Base-by-base conservation (phyloP, 2,329 filamentous ascomycete species). In the Cordyceps cicadae region DNA sequence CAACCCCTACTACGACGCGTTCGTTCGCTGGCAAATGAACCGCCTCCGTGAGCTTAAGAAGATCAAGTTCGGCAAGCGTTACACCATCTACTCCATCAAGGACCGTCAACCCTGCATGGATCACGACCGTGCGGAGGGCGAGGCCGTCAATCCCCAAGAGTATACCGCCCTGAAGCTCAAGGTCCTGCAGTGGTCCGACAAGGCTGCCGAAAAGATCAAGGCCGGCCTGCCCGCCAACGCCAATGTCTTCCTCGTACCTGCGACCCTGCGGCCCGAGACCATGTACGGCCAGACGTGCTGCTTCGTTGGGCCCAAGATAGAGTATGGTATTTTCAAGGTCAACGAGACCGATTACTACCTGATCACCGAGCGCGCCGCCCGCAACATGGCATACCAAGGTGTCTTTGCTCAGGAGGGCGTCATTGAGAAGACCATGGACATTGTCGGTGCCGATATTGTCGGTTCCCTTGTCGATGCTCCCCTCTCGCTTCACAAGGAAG, bases 231-330 rank as follows among this genome's bases (percentile, higher is more conserved):
- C 93, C 6, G 81, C 86, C 41, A 86, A 83, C 65, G 87, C 90
- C 51, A 88, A 88, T 63, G 87, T 97, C 61, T 97, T 88, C 78
- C 88, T 97, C 69, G 85, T 97, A 14, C 89, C 94, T 14, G 94
- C 94, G 17, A 97, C 94, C 60, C 82, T 99, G 63, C 84, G 94
- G 64, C 91, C 94, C 2, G 94, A 99, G 80, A 99, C 94, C 41
- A 97, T 99, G 93, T 99, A 97, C 72, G 95, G 95, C 46, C 94
- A 97, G 75, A 95, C 87, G 4, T 95, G 90, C 77, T 96, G 92
- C 73, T 99, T 97, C 68, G 90, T 99, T 53, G 90, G 92, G 3
- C 93, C 94, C 11, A 89, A 88, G 70, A 88, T 97, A 69, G 85
- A 81, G 50, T 99, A 99, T 70, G 93, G 93, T 55, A 77, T 99